phyloP scores from a whole-genome alignment of 257 asterid species.

The Marsdenia floribunda region DNA sequence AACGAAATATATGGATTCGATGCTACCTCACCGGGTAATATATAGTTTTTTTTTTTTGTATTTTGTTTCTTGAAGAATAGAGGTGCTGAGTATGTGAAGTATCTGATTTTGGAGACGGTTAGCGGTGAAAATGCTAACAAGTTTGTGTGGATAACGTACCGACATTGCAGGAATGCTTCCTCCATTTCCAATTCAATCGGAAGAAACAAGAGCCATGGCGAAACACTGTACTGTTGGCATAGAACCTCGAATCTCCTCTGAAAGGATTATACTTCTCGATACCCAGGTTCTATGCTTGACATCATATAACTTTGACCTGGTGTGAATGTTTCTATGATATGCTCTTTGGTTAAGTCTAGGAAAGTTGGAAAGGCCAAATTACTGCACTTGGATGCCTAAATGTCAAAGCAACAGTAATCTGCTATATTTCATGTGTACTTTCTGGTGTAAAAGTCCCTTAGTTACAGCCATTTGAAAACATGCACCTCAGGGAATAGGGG shows the following conservation, averaged over 20 bases:
- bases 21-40: slow-evolving; percentile 67
- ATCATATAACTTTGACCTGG: not conserved
- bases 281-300: slow-evolving; percentile 55
- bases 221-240: slow-evolving; percentile 83
- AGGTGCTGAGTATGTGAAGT: not conserved
- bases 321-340: not conserved
- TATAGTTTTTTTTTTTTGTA: too few relatives aligned
- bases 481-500: not conserved
- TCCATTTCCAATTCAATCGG: slow-evolving; percentile 72
- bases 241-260: slow-evolving; percentile 84
- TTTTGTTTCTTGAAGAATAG: not conserved
- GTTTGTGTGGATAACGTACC: not conserved
- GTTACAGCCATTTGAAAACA: not conserved
- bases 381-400: not conserved
- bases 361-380: not conserved
- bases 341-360: not conserved
- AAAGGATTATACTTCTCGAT: slow-evolving; percentile 88
- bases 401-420: not conserved
- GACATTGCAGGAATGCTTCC: slow-evolving; percentile 69
- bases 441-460: not conserved
- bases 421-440: not conserved
- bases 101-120: not conserved
- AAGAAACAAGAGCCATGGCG: slow-evolving; percentile 80
- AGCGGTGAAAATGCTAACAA: not conserved
- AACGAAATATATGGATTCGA: slow-evolving; percentile 93